Evolutionary conservation across 768 basidiomycete genomes (phyloP), one percentile per base, ranked within the genome.

Genomic region (Podaxis pistillaris): DNA sequence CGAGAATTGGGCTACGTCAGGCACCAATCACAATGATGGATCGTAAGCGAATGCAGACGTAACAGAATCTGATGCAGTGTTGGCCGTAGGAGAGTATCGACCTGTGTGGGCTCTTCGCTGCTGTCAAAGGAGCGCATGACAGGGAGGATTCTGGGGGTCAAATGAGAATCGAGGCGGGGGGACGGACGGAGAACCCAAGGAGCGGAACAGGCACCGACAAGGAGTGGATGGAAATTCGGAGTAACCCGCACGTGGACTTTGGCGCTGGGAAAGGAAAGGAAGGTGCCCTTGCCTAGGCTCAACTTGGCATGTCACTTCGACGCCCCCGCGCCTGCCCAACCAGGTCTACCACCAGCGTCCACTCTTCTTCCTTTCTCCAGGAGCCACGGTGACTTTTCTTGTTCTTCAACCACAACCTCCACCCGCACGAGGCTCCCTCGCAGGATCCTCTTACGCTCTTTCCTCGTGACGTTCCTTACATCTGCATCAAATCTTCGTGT

Each of bases 391-490:
- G 28, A 51, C 15, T 17, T 17, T 49, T 56, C 36, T 50, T 12
- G 26, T 56, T 46, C 60, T 56, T 58, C 40, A 56, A 49, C 62
- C 62, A 63, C 64, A 64, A 66, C 72, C 70, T 69, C 65, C 69
- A 66, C 63, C 70, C 70, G 65, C 54, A 56, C 70, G 65, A 9
- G 33, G 68, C 67, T 67, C 69, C 70, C 54, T 53, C 36, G 52
- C 57, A 37, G 47, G 37, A 64, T 69, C 65, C 55, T 46, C 30
- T 24, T 58, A 53, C 65, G 54, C 52, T 66, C 69, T 57, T 64
- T 64, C 54, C 38, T 51, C 53, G 62, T 62, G 33, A 62, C 61
- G 36, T n/a, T 62, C 58, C 51, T 51, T 59, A 37, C 58, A 41
- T 54, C 62, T 3, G 0, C 28, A 37, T 44, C 50, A 60, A 30